Conservation (phyloP, 1,284 basidiomycete genomes). For the Phaffia rhodozyma region DNA sequence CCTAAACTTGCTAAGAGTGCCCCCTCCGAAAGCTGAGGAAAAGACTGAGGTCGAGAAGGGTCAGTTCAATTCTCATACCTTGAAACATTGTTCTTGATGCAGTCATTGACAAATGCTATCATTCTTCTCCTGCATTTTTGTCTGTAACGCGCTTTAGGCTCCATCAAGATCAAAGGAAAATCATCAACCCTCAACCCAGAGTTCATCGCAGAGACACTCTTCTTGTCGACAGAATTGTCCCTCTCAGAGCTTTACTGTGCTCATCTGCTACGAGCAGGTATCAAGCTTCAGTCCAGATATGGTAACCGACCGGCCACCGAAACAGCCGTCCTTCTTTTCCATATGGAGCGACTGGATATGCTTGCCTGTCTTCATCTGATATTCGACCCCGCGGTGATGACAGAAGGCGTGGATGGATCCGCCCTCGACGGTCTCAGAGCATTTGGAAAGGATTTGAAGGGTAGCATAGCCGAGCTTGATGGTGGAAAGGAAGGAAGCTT, state of each 20-base stretch:
- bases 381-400: conserved; percentile 16
- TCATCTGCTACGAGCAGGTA: conserved; percentile 9
- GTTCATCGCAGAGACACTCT: conserved; percentile 16
- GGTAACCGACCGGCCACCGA: conserved; percentile 18
- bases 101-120: background rate
- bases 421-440: conserved; percentile 22
- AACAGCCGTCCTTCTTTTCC: conserved; percentile 25
- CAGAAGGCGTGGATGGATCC: conserved; percentile 1
- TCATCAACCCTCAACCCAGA: conserved; percentile 2
- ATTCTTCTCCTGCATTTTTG: background rate
- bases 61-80: background rate
- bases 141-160: background rate
- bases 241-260: conserved; percentile 15
- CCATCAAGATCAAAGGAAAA: conserved; percentile 10
- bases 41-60: conserved; percentile 9
- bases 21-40: conserved; percentile 1
- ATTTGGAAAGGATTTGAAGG: conserved; percentile 18
- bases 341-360: conserved; percentile 25
- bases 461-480: conserved; percentile 18
- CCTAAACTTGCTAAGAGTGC: conserved; percentile 5
- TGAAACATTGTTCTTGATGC: background rate
- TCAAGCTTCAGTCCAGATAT: conserved; percentile 3
- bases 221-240: conserved; percentile 8
- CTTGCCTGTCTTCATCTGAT: conserved; percentile 24
- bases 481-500: conserved; percentile 21